Conservation (phyloP, 2,329 filamentous ascomycete genomes). For the Colletotrichum salicis region DNA sequence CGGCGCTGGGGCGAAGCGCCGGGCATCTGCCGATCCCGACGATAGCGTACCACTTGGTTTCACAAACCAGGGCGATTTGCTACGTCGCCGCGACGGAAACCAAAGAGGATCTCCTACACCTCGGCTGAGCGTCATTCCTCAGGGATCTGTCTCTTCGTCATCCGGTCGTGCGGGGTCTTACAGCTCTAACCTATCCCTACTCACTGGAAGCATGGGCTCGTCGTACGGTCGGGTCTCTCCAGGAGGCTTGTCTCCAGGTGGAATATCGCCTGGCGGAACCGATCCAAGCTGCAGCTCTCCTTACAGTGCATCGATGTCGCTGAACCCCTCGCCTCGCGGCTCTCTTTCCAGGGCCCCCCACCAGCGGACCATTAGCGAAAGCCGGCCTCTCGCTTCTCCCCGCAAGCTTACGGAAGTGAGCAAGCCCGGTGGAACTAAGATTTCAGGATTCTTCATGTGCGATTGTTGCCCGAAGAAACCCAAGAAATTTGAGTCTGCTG, state of each 20-base stretch:
- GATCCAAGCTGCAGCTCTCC: slow-evolving; percentile 57
- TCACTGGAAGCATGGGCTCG: slow-evolving; percentile 49
- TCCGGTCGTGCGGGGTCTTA: slow-evolving; percentile 60
- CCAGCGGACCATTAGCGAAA: slow-evolving; percentile 57
- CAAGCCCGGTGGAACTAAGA: slow-evolving; percentile 58
- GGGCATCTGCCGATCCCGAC: slow-evolving; percentile 64
- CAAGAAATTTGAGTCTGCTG: slow-evolving; percentile 88
- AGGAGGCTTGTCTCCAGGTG: slow-evolving; percentile 55
- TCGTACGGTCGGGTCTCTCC: slow-evolving; percentile 61
- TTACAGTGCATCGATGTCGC: slow-evolving; percentile 58
- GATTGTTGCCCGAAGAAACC: slow-evolving; percentile 98
- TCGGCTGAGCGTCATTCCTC: slow-evolving; percentile 58
- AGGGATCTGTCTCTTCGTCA: slow-evolving; percentile 58
- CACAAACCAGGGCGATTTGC: slow-evolving; percentile 52
- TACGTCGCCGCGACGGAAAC: slow-evolving; percentile 59
- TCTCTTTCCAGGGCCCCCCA: slow-evolving; percentile 58
- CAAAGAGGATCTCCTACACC: slow-evolving; percentile 65
- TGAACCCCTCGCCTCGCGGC: slow-evolving; percentile 61
- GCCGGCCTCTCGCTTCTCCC: slow-evolving; percentile 56
- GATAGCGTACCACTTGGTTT: slow-evolving; percentile 47
- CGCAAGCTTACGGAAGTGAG: slow-evolving; percentile 63
- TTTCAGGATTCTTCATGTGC: slow-evolving; percentile 74
- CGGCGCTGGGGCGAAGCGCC: slow-evolving; percentile 62
- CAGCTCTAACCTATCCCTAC: slow-evolving; percentile 56
- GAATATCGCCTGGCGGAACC: slow-evolving; percentile 59